Evolutionary conservation across 1,139 yeast genomes (phyloP).

Genomic region (Candida sojae): DNA sequence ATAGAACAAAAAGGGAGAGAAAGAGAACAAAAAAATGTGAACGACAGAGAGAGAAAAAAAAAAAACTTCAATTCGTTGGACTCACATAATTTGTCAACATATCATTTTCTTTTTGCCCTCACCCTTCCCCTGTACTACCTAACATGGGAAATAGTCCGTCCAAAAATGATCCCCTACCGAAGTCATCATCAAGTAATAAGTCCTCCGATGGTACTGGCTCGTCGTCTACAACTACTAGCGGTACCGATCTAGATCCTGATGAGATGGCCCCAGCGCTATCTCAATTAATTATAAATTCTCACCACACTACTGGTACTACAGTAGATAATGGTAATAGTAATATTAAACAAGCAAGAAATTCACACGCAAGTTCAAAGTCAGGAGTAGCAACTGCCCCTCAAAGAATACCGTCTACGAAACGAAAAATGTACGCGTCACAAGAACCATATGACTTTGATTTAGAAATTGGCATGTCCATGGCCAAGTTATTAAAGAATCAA

Average conservation of each 20-base stretch:
- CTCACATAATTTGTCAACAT: neutral
- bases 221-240: slow-evolving; percentile 7
- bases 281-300: slow-evolving; percentile 14
- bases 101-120: neutral
- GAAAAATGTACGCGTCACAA: neutral
- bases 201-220: slow-evolving; percentile 19
- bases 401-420: slow-evolving; percentile 3
- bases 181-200: slow-evolving; percentile 15
- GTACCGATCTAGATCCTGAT: slow-evolving; percentile 44
- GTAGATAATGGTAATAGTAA: slow-evolving; percentile 10
- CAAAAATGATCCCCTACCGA: slow-evolving; percentile 55
- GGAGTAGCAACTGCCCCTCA: slow-evolving; percentile 3
- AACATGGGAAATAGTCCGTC: slow-evolving; percentile 65
- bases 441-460: slow-evolving; percentile 29
- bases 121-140: neutral
- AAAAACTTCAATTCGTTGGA: neutral
- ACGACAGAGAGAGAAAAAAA: neutral
- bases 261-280: slow-evolving; percentile 52
- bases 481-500: slow-evolving; percentile 33
- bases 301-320: slow-evolving; percentile 8
- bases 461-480: slow-evolving; percentile 50
- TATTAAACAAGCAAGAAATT: slow-evolving; percentile 4
- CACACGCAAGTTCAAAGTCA: neutral
- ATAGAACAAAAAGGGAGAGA: no score
- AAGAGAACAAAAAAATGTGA: no score